Evolutionary conservation across 192 early-diverging fungal species (phyloP), one percentile per base, ranked within the genome.

Genomic region (Coemansia guatemalensis): DNA sequence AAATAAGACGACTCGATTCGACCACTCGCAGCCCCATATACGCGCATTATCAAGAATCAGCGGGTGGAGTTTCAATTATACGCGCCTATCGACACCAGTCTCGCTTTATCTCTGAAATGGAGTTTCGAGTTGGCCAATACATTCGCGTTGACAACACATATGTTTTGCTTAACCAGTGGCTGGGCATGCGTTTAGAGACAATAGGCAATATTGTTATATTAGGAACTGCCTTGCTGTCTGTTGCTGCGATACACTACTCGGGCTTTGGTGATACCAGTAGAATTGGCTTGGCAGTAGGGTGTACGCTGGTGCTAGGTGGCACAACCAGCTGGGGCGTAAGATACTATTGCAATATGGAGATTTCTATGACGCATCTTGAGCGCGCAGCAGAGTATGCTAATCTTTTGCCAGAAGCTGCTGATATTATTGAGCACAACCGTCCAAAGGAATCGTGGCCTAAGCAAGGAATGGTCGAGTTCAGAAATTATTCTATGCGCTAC

Each of bases 1-100:
- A n/a, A n/a, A n/a, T n/a, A n/a, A n/a, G n/a, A n/a, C n/a, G n/a
- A n/a, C n/a, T n/a, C n/a, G n/a, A n/a, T n/a, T n/a, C n/a, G n/a
- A n/a, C n/a, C n/a, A n/a, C n/a, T n/a, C n/a, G n/a, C n/a, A n/a
- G n/a, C n/a, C n/a, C n/a, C n/a, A n/a, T n/a, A n/a, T n/a, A n/a
- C n/a, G n/a, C n/a, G n/a, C n/a, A n/a, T n/a, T n/a, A n/a, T n/a
- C 78, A 85, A n/a, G 91, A 93, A 56, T 84, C 88, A 0, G 62
- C 92, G 27, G 82, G 73, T 18, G 94, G 94, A 0, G 53, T 91
- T 11, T 71, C 88, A 1, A 92, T 90, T 1, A 95, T 96, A 62
- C 82, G 93, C 30, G 92, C 93, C 0, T 96, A 93, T 69, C 61
- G 85, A 25, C 91, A 85, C 27, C 84, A 93, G 55, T 29, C 73